Evolutionary conservation across 148 eudicot species (phyloP).

Genomic region (Amaranthus hypochondriacus): DNA sequence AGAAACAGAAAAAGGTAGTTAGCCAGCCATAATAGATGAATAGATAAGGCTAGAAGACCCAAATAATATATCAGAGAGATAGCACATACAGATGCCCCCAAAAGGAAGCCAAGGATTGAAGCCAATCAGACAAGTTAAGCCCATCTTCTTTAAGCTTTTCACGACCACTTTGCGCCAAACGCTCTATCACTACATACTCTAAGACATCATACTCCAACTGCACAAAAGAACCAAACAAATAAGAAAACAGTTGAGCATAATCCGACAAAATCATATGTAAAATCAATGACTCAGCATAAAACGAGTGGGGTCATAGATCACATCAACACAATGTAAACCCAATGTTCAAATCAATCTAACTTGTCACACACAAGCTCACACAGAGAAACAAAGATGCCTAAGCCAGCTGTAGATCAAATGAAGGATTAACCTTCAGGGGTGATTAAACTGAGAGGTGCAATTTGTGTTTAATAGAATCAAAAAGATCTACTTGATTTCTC

Average conservation of each 20-base stretch:
- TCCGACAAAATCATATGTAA: not conserved
- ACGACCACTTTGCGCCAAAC: constrained; percentile 86
- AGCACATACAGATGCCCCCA: constrained; percentile 97
- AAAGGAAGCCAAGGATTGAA: constrained; percentile 96
- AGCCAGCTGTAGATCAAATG: not conserved
- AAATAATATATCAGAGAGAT: not conserved
- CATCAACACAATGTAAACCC: not conserved
- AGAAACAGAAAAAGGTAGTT: not conserved
- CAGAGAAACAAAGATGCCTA: not conserved
- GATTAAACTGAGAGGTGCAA: too few relatives aligned
- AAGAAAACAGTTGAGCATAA: constrained; percentile 4
- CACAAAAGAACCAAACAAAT: constrained; percentile 10
- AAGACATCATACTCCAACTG: constrained; percentile 96
- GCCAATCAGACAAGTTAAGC: constrained; percentile 98
- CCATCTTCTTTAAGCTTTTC: constrained; percentile 96
- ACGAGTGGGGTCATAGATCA: not conserved
- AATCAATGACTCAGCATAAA: not conserved
- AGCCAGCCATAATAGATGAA: not conserved
- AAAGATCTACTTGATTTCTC: too few relatives aligned
- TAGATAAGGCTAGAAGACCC: not conserved
- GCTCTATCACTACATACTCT: constrained; percentile 96
- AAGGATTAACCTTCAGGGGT: too few relatives aligned
- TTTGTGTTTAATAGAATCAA: too few relatives aligned
- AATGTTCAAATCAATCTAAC: not conserved
- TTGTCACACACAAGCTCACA: not conserved